Percentiles rank a stretch among this genome's conserved stretches.
Evolutionary conservation across 2,329 filamentous ascomycete species (phyloP).

Genomic region (Neopestalotiopsis sp.): DNA sequence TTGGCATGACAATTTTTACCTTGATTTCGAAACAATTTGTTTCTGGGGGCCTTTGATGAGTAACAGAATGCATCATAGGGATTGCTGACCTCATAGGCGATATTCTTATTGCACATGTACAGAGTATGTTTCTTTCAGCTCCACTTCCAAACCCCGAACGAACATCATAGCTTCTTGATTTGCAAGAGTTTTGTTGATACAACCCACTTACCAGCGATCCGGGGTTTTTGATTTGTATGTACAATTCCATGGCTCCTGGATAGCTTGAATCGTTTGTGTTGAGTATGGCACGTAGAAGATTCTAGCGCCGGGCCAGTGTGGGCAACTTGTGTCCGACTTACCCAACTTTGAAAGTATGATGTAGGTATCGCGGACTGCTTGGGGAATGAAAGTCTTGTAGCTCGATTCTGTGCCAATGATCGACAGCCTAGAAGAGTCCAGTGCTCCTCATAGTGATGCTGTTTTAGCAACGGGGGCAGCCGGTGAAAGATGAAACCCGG

Average conservation of each 20-base stretch:
- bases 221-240: not conserved
- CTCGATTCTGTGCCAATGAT: not conserved
- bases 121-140: not conserved
- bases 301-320: not conserved
- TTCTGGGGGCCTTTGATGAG: not conserved
- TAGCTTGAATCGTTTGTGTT: not conserved
- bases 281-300: not conserved
- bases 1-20: too few relatives aligned
- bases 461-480: not conserved
- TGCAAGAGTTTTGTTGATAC: not conserved
- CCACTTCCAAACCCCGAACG: not conserved
- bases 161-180: not conserved
- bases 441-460: not conserved
- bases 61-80: too few relatives aligned
- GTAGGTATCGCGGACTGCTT: not conserved
- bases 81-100: too few relatives aligned
- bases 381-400: not conserved
- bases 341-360: too few relatives aligned
- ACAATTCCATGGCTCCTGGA: not conserved
- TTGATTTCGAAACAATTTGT: not conserved
- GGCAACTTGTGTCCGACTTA: too few relatives aligned
- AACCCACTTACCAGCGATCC: not conserved
- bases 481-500: constrained; percentile 6
- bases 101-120: too few relatives aligned
- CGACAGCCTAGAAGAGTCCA: not conserved